Evolutionary conservation across 176 grass and related monocot species (phyloP).

Genomic region (Cenchrus purpureus): DNA sequence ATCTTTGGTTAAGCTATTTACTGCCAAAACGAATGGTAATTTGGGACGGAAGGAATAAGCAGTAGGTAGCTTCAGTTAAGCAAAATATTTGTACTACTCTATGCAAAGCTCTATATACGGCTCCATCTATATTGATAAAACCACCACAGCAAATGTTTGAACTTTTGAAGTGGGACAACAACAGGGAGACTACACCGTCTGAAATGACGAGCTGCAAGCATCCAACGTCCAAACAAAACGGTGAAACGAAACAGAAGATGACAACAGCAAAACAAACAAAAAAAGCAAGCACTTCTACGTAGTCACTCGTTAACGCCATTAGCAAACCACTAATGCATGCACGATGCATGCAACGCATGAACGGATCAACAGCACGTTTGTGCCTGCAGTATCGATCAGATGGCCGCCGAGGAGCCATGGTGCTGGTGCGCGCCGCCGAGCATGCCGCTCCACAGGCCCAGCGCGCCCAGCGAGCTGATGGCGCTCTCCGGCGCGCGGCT

Average conservation of each 20-base stretch:
- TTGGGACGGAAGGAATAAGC: too few species aligned
- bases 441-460: constrained; percentile 78
- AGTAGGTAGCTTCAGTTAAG: too few species aligned
- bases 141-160: constrained; percentile 20
- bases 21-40: too few species aligned
- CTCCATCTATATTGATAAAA: not conserved
- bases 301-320: constrained; percentile 51
- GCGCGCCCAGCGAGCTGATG: constrained; percentile 48
- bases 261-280: constrained; percentile 32
- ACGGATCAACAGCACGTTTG: not conserved
- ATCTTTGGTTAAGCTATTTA: too few species aligned
- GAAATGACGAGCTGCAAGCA: constrained; percentile 41
- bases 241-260: constrained; percentile 36
- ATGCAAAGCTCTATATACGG: not conserved
- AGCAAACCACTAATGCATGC: constrained; percentile 51
- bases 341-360: constrained; percentile 7
- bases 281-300: constrained; percentile 52
- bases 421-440: constrained; percentile 52
- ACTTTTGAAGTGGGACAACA: constrained; percentile 40
- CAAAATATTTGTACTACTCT: not conserved
- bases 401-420: constrained; percentile 65
- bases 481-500: constrained; percentile 55
- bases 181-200: constrained; percentile 1
- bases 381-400: constrained; percentile 21
- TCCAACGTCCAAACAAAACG: constrained; percentile 45